Evolutionary conservation across 441 rosid genomes (phyloP).

Genomic region (Euphorbia celastroides): DNA sequence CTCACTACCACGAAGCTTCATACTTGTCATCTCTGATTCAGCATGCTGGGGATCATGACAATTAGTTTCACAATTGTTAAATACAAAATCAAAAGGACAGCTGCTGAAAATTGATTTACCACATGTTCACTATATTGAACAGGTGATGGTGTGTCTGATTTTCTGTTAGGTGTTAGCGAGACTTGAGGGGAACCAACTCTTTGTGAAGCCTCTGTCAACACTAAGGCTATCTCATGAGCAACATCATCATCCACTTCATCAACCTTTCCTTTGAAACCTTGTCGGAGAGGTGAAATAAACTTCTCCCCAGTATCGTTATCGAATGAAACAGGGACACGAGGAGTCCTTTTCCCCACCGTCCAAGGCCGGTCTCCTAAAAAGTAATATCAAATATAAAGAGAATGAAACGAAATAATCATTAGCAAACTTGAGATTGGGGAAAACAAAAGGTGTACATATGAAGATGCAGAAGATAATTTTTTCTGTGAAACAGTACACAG

Average conservation of each 20-base stretch:
- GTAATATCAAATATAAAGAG: constrained; percentile 17
- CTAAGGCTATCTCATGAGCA: constrained; percentile 63
- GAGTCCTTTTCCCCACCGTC: constrained; percentile 93
- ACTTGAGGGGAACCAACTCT: constrained; percentile 64
- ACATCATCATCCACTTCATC: constrained; percentile 58
- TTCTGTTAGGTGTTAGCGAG: constrained; percentile 44
- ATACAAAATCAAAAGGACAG: constrained; percentile 2
- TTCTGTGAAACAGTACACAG: not conserved
- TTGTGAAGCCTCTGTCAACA: constrained; percentile 65
- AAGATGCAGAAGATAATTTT: constrained; percentile 3
- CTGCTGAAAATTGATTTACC: constrained; percentile 38
- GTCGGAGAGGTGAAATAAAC: constrained; percentile 55
- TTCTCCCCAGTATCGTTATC: constrained; percentile 45
- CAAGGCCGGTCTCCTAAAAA: constrained; percentile 60
- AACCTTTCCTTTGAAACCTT: constrained; percentile 42
- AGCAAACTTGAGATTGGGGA: not conserved
- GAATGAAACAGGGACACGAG: constrained; percentile 72
- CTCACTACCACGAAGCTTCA: constrained; percentile 58
- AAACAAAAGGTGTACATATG: not conserved
- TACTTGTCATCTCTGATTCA: constrained; percentile 56
- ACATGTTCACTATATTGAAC: constrained; percentile 42
- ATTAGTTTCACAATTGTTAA: constrained; percentile 16
- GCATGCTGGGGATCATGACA: constrained; percentile 39
- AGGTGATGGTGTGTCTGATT: constrained; percentile 42
- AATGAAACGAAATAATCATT: not conserved